Evolutionary conservation across 345 rosid species (phyloP).

Genomic region (Populus tremula): DNA sequence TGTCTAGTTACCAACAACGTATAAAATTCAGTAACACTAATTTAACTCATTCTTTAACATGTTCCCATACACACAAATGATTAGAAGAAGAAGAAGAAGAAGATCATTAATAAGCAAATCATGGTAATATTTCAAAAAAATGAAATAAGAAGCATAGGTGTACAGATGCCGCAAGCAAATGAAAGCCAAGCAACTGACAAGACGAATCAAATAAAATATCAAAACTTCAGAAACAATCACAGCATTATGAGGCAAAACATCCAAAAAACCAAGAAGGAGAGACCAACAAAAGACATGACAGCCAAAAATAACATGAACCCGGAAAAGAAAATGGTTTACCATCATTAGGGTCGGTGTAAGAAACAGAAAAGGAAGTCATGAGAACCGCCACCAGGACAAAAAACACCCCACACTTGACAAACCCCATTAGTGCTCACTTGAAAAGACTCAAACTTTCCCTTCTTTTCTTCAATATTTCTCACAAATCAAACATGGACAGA

Average conservation of each 20-base stretch:
- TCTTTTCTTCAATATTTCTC: not conserved
- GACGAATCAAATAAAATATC: conserved; percentile 3
- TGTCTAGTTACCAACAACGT: not conserved
- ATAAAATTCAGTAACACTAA: not conserved
- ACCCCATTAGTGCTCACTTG: conserved; percentile 35
- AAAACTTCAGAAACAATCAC: conserved; percentile 9
- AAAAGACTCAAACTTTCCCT: not conserved
- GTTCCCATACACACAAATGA: not conserved
- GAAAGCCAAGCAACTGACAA: not conserved
- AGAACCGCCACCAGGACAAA: conserved; percentile 35
- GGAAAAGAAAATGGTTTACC: conserved; percentile 36
- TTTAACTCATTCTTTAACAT: not conserved
- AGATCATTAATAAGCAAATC: not conserved
- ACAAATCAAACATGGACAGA: not conserved
- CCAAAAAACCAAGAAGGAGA: not conserved
- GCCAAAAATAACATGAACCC: not conserved
- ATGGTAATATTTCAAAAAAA: not conserved
- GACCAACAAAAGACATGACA: not conserved
- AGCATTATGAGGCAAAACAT: not conserved
- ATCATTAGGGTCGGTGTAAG: conserved; percentile 57
- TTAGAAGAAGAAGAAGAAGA: too few relatives aligned
- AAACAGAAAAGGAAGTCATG: conserved; percentile 43
- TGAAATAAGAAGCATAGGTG: not conserved
- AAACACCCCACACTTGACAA: conserved; percentile 25
- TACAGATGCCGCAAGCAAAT: not conserved